phyloP scores from a whole-genome alignment of 495 filamentous ascomycete species.

The Tetracladium marchalianum region DNA sequence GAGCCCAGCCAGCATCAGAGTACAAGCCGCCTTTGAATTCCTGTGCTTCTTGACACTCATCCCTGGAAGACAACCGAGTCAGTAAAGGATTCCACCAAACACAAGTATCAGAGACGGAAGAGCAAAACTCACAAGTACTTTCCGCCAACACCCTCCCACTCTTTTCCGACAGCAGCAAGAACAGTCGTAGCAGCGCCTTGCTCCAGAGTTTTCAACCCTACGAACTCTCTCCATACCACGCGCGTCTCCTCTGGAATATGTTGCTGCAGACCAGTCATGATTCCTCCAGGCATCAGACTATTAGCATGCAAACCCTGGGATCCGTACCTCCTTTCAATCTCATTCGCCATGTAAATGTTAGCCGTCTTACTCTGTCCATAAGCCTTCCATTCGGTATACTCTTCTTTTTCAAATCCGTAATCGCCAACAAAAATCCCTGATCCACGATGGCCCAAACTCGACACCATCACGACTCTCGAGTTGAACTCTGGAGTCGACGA shows the following conservation, averaged over 20 bases:
- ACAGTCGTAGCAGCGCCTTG: conserved; percentile 36
- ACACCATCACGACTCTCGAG: conserved; percentile 27
- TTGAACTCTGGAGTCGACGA: conserved; percentile 32
- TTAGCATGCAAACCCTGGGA: conserved; percentile 4
- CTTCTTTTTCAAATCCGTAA: conserved; percentile 22
- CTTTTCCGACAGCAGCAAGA: conserved; percentile 29
- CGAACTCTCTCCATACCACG: background rate
- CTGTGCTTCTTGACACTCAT: too few relatives aligned
- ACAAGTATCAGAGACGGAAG: too few relatives aligned
- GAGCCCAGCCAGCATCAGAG: background rate
- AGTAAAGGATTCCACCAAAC: too few relatives aligned
- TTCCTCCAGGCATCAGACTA: conserved; percentile 4
- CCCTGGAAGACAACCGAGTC: too few relatives aligned
- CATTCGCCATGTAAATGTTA: conserved; percentile 36
- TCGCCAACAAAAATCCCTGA: conserved; percentile 32
- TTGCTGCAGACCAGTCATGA: background rate
- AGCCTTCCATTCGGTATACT: conserved; percentile 24
- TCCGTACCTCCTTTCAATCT: conserved; percentile 31
- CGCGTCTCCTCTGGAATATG: background rate
- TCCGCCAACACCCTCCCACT: conserved; percentile 29
- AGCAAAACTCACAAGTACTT: conserved; percentile 29
- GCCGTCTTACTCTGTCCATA: conserved; percentile 44
- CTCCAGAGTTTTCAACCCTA: conserved; percentile 24
- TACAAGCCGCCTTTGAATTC: too few relatives aligned
- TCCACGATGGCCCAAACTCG: conserved; percentile 30